phyloP scores from a whole-genome alignment of 1,284 basidiomycete genomes.

The Vanrija sp. region DNA sequence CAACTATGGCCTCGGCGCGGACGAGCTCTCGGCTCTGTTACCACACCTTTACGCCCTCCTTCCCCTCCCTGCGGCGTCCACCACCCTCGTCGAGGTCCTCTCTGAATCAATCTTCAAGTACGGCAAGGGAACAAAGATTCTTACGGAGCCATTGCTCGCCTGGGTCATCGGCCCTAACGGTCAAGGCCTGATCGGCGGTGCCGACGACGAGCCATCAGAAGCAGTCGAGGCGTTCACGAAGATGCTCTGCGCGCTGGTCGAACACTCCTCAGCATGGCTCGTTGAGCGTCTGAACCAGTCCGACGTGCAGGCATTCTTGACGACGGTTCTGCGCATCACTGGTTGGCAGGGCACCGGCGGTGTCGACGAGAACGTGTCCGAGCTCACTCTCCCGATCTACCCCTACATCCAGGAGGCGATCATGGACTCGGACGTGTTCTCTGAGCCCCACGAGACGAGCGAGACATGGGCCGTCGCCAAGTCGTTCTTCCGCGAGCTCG shows the following conservation, averaged over 20 bases:
- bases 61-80: slow-evolving; percentile 59
- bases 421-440: slow-evolving; percentile 63
- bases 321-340: slow-evolving; percentile 67
- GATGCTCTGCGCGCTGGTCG: slow-evolving; percentile 71
- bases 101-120: slow-evolving; percentile 66
- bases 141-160: slow-evolving; percentile 74
- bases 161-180: slow-evolving; percentile 60
- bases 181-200: slow-evolving; percentile 24
- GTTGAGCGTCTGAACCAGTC: slow-evolving; percentile 62
- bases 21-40: slow-evolving; percentile 53
- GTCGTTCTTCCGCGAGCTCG: slow-evolving; percentile 71
- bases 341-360: slow-evolving; percentile 70
- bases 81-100: slow-evolving; percentile 71
- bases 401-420: slow-evolving; percentile 81
- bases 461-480: slow-evolving; percentile 59
- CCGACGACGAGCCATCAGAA: slow-evolving; percentile 35
- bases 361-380: slow-evolving; percentile 73
- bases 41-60: slow-evolving; percentile 56
- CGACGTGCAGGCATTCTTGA: slow-evolving; percentile 65
- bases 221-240: slow-evolving; percentile 61
- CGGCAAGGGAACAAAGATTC: slow-evolving; percentile 64
- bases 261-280: slow-evolving; percentile 77
- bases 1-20: slow-evolving; percentile 59
- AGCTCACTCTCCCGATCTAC: slow-evolving; percentile 80
- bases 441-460: slow-evolving; percentile 51